Conservation (phyloP, 257 asterid genomes). For the Plantago major region DNA sequence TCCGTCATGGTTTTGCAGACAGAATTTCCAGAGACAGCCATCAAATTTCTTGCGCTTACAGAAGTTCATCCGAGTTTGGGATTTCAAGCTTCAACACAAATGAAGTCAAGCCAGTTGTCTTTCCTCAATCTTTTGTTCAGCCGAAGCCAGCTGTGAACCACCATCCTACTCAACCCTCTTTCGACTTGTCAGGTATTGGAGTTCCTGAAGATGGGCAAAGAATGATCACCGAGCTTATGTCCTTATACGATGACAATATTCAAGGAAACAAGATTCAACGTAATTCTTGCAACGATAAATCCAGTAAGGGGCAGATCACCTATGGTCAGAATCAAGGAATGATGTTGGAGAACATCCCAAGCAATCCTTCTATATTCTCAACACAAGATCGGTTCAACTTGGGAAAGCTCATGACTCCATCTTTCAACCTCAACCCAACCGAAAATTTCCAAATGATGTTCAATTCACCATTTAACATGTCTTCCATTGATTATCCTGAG, state of each 20-base stretch:
- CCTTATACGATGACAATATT: slow-evolving; percentile 47
- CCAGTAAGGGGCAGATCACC: slow-evolving; percentile 29
- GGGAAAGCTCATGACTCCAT: slow-evolving; percentile 32
- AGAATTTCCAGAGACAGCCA: slow-evolving; percentile 60
- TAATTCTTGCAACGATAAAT: slow-evolving; percentile 20
- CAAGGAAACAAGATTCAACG: slow-evolving; percentile 33
- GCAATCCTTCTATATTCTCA: slow-evolving; percentile 25
- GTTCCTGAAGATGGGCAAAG: slow-evolving; percentile 86
- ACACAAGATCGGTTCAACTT: slow-evolving; percentile 37
- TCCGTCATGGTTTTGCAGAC: slow-evolving; percentile 56
- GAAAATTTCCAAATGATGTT: slow-evolving; percentile 54
- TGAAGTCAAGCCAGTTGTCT: slow-evolving; percentile 46
- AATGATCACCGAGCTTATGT: slow-evolving; percentile 63
- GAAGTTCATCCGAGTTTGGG: slow-evolving; percentile 32
- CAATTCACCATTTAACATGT: slow-evolving; percentile 41
- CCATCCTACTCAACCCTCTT: slow-evolving; percentile 25
- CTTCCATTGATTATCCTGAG: slow-evolving; percentile 32
- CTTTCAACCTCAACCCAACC: slow-evolving; percentile 34
- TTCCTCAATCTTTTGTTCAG: slow-evolving; percentile 44
- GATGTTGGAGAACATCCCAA: slow-evolving; percentile 32
- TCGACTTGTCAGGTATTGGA: slow-evolving; percentile 52
- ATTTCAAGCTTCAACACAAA: slow-evolving; percentile 35
- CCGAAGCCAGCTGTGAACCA: slow-evolving; percentile 29
- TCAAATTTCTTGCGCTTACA: slow-evolving; percentile 58
- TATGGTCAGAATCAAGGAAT: slow-evolving; percentile 36